Conservation (phyloP, 73 alveolate species). For the Symbiodinium pilosum region DNA sequence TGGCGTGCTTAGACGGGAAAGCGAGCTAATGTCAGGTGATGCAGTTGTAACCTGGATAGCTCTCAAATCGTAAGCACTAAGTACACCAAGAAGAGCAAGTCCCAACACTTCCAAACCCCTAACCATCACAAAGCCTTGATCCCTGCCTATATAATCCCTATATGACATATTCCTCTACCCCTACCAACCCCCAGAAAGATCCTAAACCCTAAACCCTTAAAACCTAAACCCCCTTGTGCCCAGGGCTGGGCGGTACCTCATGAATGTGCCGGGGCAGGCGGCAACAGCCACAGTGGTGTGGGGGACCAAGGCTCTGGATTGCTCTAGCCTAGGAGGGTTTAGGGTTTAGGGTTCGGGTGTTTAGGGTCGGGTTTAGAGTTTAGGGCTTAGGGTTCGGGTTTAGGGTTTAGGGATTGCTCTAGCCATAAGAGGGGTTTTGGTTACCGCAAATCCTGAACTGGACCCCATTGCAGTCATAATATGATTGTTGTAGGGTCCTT, state of each 20-base stretch:
- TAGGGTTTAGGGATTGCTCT: neutral
- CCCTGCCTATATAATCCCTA: neutral
- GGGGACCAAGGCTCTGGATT: neutral
- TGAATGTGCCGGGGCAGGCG: conserved; percentile 24
- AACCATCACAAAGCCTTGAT: neutral
- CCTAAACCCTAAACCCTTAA: neutral
- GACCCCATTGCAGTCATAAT: too few relatives aligned
- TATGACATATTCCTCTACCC: neutral
- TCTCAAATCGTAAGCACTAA: neutral
- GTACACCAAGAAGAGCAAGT: neutral
- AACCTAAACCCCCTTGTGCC: neutral
- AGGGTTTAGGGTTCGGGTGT: neutral
- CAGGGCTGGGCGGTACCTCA: conserved; percentile 53
- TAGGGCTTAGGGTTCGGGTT: neutral
- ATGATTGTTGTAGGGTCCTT: too few relatives aligned
- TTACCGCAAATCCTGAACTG: too few relatives aligned
- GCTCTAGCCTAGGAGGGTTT: neutral
- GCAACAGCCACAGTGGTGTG: conserved; percentile 41
- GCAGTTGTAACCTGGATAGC: too few relatives aligned
- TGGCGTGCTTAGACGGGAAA: too few relatives aligned
- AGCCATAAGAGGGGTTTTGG: too few relatives aligned
- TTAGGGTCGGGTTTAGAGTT: neutral
- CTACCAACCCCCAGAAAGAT: neutral
- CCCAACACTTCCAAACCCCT: neutral
- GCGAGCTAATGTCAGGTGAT: too few relatives aligned